Evolutionary conservation across 139 green algal species (phyloP), one percentile per base, ranked within the genome.

Genomic region (Chlorella sp.): DNA sequence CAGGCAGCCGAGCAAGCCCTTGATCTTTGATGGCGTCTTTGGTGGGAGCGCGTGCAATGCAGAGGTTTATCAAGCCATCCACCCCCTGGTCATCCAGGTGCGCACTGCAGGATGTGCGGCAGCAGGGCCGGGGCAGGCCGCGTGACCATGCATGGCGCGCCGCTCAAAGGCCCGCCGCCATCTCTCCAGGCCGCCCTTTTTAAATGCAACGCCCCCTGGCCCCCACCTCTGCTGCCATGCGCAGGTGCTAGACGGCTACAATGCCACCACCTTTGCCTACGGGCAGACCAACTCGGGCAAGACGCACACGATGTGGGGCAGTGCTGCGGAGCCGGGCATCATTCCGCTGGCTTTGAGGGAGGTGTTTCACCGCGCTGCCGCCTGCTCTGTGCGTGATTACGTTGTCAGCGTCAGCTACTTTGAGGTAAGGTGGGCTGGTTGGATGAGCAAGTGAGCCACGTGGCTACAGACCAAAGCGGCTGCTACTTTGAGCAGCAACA

Each of bases 241-340:
- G 64, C 96, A 98, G 91, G 93, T 98, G n/a, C 88, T 98, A n/a
- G 93, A 91, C 22, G 92, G 92, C 32, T 97, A 97, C 92, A 98
- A 98, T 90, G 93, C 94, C 86, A 99, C 97, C 1, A 94, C 99
- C 0, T 99, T 99, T 94, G 97, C 97, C 42, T 99, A 99, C 91
- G 97, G 97, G 1, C 98, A 99, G 93, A 99, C 97, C 22, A 96
- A 91, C 92, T 96, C 92, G 39, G 97, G 97, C 69, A 99, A 99
- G 91, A 99, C 97, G 2, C 94, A 98, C 92, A 99, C 98, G 22
- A 99, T 99, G 97, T 90, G 93, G 2, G 77, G 77, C 77, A n/a
- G n/a, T 0, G 37, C 19, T 11, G 37, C 19, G 37, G 77, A 57
- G n/a, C 34, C 75, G 15, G 77, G 77, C 77, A 48, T 83, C 77